Evolutionary conservation across 441 rosid species (phyloP), one percentile per base, ranked within the genome.

Genomic region (Adansonia madagascariensis): DNA sequence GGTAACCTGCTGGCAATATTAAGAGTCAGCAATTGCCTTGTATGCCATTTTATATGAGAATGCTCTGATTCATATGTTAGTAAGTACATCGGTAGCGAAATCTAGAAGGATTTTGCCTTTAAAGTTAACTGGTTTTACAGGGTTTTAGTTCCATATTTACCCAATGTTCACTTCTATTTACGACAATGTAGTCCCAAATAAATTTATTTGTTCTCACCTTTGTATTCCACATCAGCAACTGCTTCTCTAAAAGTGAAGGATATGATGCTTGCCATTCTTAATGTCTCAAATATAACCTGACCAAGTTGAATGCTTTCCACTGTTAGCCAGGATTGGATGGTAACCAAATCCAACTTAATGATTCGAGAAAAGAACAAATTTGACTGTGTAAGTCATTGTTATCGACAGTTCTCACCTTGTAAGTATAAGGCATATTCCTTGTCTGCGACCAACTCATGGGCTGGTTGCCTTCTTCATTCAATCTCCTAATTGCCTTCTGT

Each of bases 241-340:
- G 97, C 91, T 83, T 92, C 94, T 76, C 97, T 84, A 35, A 88
- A 90, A 4, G 94, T 90, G 84, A 92, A 92, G 60, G 97, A 89
- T 77, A 92, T 90, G 74, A 90, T 85, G 84, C 91, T 90, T 74
- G 92, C 92, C 88, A 90, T 88, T 80, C 97, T 86, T 75, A 90
- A 69, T 61, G 91, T 89, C 89, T 92, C 97, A 44, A 86, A 77
- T 12, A 90, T 80, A 65, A 90, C 91, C 95, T 91, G 86, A 24
- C 44, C 12, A 74, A 52, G 14, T 11, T 8, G 64, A 67, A 3
- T 12, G 61, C 15, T 64, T 63, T 20, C 39, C 17, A 4, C n/a
- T 24, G 49, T 80, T 62, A 78, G 66, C 50, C 31, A 74, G 22
- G 64, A 18, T 18, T 53, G 18, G 6, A 17, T 0, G 65, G 44